Base-by-base conservation (phyloP, 2,329 filamentous ascomycete genomes). In the Fusarium annulatum region DNA sequence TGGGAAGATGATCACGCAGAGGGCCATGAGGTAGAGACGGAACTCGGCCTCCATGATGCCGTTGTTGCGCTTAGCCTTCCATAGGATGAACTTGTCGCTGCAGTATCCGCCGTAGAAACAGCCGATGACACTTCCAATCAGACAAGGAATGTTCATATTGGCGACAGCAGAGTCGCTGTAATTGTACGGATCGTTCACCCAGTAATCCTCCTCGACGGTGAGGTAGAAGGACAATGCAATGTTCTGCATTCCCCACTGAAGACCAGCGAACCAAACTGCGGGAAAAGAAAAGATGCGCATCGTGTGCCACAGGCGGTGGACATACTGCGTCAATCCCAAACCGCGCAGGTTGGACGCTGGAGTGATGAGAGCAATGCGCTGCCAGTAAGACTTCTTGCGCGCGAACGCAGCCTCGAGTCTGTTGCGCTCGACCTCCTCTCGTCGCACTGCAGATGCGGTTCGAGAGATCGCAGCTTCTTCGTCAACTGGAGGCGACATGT, bases 191-290 rank as follows among this genome's bases (percentile, higher is more conserved):
- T 81, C 79, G 0, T 80, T 84, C 33, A 85, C 86, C 85, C 87
- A 90, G 71, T 85, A 85, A 69, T 89, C 87, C 73, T 90, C 86
- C 75, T 89, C 84, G 3, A 90, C 84, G 0, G 88, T 90, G 38
- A 89, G 81, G 70, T 90, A 89, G 76, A 90, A 90, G 3, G 86
- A 87, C 28, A 90, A 80, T 80, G 88, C 89, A n/a, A 88, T 87
- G 71, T 89, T 88, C 77, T 90, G 88, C 36, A 87, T 83, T 8
- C 88, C 88, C 88, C 88, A 90, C 75, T 90, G 88, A 30, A 90
- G 78, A 14, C 88, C 88, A 6, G 87, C 87, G 69, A 86, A 90
- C 70, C 88, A 84, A 15, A 90, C 87, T 3, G 88, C 88, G 0
- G 88, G 88, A 67, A 90, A 89, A 4, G 84, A 83, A 76, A 90